Evolutionary conservation across 2,329 filamentous ascomycete species (phyloP).

Genomic region (Talaromyces sp.): DNA sequence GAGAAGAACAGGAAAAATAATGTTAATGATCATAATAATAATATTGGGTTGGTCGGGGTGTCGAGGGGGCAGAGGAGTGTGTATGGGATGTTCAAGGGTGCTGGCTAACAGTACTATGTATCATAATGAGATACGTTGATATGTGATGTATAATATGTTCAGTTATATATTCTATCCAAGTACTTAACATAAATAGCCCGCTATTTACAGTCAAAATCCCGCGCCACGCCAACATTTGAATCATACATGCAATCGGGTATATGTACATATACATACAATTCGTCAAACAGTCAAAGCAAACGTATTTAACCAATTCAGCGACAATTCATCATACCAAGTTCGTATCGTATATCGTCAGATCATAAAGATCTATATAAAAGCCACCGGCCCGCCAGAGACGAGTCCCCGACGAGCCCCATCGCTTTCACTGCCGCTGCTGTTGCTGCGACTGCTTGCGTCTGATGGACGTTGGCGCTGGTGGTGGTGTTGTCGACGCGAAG

Average conservation of each 20-base stretch:
- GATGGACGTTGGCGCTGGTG: neutral
- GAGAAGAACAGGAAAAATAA: neutral
- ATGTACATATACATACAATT: neutral
- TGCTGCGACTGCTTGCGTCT: constrained; percentile 5
- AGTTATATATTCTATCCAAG: neutral
- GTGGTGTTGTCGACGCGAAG: neutral
- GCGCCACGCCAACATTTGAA: no score
- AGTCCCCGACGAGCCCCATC: constrained; percentile 3
- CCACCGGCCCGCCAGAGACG: constrained; percentile 1
- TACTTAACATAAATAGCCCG: neutral
- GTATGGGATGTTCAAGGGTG: constrained; percentile 43
- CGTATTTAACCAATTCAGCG: neutral
- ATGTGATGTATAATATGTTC: no score
- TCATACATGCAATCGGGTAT: neutral
- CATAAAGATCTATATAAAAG: constrained; percentile 6
- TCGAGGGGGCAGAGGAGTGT: constrained; percentile 61
- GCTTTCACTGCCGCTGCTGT: constrained; percentile 9
- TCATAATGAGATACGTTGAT: no score
- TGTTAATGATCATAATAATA: no score
- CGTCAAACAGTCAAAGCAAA: neutral
- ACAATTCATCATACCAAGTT: neutral
- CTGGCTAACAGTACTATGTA: neutral
- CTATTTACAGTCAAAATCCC: neutral
- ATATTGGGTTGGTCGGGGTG: constrained; percentile 36
- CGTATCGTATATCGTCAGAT: neutral